A percentile compares a stretch with the other conserved stretches of the same genome.
Conservation (phyloP, 345 rosid genomes). For the Hibiscus tridactylites region DNA sequence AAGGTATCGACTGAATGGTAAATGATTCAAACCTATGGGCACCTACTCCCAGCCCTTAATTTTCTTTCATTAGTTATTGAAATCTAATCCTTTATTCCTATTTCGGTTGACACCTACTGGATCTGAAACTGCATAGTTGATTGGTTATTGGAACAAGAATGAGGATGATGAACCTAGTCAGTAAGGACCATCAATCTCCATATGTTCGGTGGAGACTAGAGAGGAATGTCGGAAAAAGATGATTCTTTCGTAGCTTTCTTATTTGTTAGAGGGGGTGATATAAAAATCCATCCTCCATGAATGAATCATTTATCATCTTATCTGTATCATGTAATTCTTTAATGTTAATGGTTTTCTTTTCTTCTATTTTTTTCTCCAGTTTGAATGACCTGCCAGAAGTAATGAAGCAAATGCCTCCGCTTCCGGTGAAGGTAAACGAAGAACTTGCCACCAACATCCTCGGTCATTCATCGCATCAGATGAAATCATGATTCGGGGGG, state of each 20-base stretch:
- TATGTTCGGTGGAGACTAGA: not conserved
- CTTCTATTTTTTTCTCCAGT: slow-evolving; percentile 27
- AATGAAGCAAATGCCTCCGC: slow-evolving; percentile 87
- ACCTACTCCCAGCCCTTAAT: not conserved
- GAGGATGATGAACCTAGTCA: not conserved
- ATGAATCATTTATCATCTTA: not conserved
- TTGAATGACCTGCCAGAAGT: slow-evolving; percentile 73
- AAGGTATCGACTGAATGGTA: not conserved
- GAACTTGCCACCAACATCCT: slow-evolving; percentile 63
- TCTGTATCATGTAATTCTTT: not conserved
- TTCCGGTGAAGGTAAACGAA: slow-evolving; percentile 70
- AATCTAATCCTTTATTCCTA: no score
- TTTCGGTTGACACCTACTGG: not conserved
- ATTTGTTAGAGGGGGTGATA: not conserved
- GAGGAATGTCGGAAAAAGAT: not conserved
- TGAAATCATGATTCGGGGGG: slow-evolving; percentile 33
- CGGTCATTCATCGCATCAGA: slow-evolving; percentile 40
- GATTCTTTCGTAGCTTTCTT: not conserved
- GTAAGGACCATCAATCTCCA: not conserved
- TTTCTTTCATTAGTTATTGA: no score
- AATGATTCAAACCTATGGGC: not conserved
- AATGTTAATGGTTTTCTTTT: not conserved
- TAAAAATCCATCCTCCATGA: not conserved
- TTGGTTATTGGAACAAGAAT: not conserved
- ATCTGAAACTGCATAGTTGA: not conserved